Conservation (phyloP, 768 basidiomycete genomes). For the Cystofilobasidium ferigula region DNA sequence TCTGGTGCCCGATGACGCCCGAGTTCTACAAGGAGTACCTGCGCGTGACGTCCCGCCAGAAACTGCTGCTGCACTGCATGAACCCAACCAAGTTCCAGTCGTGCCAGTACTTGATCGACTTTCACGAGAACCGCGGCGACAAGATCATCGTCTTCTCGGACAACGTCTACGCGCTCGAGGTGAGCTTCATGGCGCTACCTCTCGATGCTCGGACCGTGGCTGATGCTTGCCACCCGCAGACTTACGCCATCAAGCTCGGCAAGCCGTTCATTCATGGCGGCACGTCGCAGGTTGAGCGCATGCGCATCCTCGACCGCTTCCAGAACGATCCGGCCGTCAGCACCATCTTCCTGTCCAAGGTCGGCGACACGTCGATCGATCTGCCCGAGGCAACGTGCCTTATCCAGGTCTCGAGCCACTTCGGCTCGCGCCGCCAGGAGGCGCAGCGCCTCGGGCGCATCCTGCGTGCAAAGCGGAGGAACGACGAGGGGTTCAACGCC, state of each 20-base stretch:
- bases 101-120: slow-evolving; percentile 96
- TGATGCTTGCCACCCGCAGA: slow-evolving; percentile 29
- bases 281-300: slow-evolving; percentile 86
- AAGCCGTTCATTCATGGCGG: slow-evolving; percentile 95
- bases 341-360: slow-evolving; percentile 97
- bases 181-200: slow-evolving; percentile 37
- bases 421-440: slow-evolving; percentile 94
- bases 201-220: background rate
- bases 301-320: slow-evolving; percentile 88
- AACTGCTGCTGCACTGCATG: slow-evolving; percentile 97
- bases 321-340: slow-evolving; percentile 91
- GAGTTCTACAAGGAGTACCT: slow-evolving; percentile 98
- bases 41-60: slow-evolving; percentile 78
- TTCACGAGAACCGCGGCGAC: slow-evolving; percentile 93
- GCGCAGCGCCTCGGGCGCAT: slow-evolving; percentile 94
- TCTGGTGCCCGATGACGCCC: slow-evolving; percentile 99
- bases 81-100: slow-evolving; percentile 99
- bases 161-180: slow-evolving; percentile 94
- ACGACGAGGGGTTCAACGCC: slow-evolving; percentile 98
- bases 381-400: slow-evolving; percentile 97
- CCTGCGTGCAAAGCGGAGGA: slow-evolving; percentile 87
- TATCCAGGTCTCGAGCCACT: slow-evolving; percentile 98
- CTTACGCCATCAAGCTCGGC: slow-evolving; percentile 79
- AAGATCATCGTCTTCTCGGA: slow-evolving; percentile 99
- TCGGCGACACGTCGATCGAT: slow-evolving; percentile 98